Base-by-base conservation (phyloP, 345 rosid genomes). In the Abelmoschus esculentus region DNA sequence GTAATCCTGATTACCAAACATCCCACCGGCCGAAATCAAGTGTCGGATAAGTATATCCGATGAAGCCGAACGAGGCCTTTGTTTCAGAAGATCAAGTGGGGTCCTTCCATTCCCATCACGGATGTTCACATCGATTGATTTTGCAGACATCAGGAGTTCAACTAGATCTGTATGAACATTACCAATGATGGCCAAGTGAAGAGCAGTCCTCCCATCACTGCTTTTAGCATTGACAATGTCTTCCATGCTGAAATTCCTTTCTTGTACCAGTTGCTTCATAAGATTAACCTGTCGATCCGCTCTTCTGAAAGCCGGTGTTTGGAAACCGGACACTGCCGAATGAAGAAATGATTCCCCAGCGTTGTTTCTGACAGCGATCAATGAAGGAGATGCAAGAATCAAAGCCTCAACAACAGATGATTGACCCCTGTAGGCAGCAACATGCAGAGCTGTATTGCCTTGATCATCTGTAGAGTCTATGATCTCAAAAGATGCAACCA, bases 291-390 rank as follows among this genome's bases (percentile, higher is more conserved):
- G 98, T 22, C 85, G 71, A 75, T 90, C 97, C 73, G 86, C 78
- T 75, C 96, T 82, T 78, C 82, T 80, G 66, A 93, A 93, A n/a
- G 85, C 88, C 6, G 89, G 89, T 54, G 82, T 78, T 44, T 81
- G 88, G 83, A 93, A 84, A 49, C 98, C 97, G 0, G 91, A 85
- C 49, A 93, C 84, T 29, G 91, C 90, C 36, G 75, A 77, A 59
- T 93, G 97, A 67, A 90, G 93, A 80, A 89, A 87, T 38, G 90
- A 89, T 68, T 86, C 96, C 13, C 97, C 98, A 36, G 81, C 86
- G 62, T 80, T 75, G 89, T 90, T 89, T 60, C 40, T 82, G 3
- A 69, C 69, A 10, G 86, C 73, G 78, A 81, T 65, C 78, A 90
- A 40, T 4, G 81, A 76, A 5, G 93, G 91, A 69, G 86, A 86